Conservation (phyloP, 495 filamentous ascomycete species). For the Neurospora sp. region DNA sequence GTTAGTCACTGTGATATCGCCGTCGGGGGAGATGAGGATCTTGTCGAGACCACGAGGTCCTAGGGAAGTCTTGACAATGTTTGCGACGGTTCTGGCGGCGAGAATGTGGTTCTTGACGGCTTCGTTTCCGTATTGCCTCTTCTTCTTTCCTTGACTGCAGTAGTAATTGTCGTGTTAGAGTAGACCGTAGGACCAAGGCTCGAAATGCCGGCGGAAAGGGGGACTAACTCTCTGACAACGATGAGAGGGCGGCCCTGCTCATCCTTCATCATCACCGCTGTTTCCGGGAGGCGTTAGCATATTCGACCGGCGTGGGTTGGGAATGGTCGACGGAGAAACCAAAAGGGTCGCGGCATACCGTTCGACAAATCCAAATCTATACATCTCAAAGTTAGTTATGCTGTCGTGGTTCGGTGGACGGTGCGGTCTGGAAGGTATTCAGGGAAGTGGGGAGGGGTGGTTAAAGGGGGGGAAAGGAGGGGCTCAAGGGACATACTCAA, state of each 20-base stretch:
- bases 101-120: constrained; percentile 97
- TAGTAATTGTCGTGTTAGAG: constrained; percentile 9
- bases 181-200: background rate
- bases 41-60: constrained; percentile 96
- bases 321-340: background rate
- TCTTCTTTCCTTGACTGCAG: constrained; percentile 90
- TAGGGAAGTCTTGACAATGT: constrained; percentile 94
- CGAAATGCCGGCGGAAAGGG: constrained; percentile 2
- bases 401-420: constrained; percentile 1
- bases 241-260: constrained; percentile 97
- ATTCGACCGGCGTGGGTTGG: background rate
- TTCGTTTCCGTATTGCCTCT: constrained; percentile 89
- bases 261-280: constrained; percentile 58
- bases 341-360: constrained; percentile 25
- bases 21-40: constrained; percentile 97
- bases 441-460: background rate
- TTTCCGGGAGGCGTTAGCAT: background rate
- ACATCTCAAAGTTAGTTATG: constrained; percentile 18
- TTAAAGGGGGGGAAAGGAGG: background rate
- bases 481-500: constrained; percentile 31
- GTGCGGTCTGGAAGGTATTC: background rate
- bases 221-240: constrained; percentile 89
- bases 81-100: constrained; percentile 88
- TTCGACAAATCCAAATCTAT: constrained; percentile 42
- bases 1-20: constrained; percentile 98